Percentiles rank a stretch among this genome's conserved stretches.
Evolutionary conservation across 805 yeast species (phyloP).

Genomic region (Kodamaea hsintzibuensis): DNA sequence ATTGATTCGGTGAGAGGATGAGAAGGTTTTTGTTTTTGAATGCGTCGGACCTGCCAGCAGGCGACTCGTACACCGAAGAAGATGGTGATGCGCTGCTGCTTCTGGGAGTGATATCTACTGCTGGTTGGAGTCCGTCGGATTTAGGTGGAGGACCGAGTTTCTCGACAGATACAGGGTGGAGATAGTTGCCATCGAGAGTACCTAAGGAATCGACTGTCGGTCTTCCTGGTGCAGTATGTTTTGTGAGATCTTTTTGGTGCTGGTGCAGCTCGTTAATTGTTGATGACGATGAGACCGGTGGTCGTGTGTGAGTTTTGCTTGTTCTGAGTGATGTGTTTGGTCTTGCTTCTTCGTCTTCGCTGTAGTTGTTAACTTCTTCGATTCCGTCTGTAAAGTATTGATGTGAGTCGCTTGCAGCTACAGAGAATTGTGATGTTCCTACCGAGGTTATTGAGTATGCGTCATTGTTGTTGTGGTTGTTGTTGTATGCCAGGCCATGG

Average conservation of each 20-base stretch:
- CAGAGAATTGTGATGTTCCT: slow-evolving; percentile 10
- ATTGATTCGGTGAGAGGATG: slow-evolving; percentile 41
- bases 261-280: background rate
- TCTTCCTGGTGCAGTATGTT: background rate
- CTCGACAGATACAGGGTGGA: background rate
- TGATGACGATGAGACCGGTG: background rate
- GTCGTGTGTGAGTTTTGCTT: slow-evolving; percentile 1
- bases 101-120: slow-evolving; percentile 16
- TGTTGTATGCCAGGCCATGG: slow-evolving; percentile 19
- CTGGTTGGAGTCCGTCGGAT: slow-evolving; percentile 13
- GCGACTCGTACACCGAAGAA: slow-evolving; percentile 1
- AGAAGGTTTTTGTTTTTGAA: slow-evolving; percentile 32
- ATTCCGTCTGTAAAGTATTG: slow-evolving; percentile 18
- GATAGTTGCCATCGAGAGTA: background rate
- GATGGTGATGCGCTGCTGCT: background rate
- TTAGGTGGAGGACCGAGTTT: background rate
- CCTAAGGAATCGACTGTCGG: background rate
- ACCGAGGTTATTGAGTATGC: slow-evolving; percentile 14
- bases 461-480: slow-evolving; percentile 15
- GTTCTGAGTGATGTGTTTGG: slow-evolving; percentile 14
- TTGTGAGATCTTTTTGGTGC: background rate
- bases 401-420: background rate
- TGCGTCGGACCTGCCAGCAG: slow-evolving; percentile 1
- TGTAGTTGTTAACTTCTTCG: slow-evolving; percentile 40
- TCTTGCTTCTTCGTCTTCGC: slow-evolving; percentile 33